Evolutionary conservation across 176 grass and related monocot species (phyloP).

Genomic region (Oryza glumipatula): DNA sequence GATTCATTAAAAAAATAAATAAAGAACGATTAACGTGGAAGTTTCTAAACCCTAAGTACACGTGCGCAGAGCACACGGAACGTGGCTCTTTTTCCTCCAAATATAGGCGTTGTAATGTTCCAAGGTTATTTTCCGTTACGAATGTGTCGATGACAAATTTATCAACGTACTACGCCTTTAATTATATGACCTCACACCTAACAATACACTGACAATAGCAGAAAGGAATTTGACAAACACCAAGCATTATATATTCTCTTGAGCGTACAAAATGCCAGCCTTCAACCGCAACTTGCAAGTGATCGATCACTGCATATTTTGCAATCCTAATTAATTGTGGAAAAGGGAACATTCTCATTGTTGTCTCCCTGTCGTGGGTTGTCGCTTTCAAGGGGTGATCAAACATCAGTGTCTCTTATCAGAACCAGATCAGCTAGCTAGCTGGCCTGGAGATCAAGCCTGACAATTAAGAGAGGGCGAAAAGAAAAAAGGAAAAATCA

Average conservation of each 20-base stretch:
- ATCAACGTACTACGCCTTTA: neutral
- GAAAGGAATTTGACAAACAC: neutral
- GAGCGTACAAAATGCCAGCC: neutral
- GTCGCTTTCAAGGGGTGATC: slow-evolving; percentile 20
- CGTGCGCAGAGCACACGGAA: neutral
- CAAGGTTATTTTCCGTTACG: neutral
- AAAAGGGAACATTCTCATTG: slow-evolving; percentile 22
- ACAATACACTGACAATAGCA: neutral
- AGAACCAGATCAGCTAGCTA: neutral
- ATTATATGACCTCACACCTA: neutral
- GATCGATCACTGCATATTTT: neutral
- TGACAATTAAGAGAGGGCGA: neutral
- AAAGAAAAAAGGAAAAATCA: too few relatives aligned
- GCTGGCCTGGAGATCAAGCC: neutral
- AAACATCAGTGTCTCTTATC: slow-evolving; percentile 2
- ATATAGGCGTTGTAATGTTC: neutral
- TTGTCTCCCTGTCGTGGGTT: neutral
- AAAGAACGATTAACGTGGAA: neutral
- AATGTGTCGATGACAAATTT: neutral
- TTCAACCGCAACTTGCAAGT: slow-evolving; percentile 7
- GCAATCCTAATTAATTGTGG: neutral
- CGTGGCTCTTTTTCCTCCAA: neutral
- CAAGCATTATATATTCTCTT: neutral
- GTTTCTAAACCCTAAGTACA: neutral
- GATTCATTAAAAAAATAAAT: too few relatives aligned